Base-by-base conservation (phyloP, 2,329 filamentous ascomycete genomes). In the Raffaelea albimanens region DNA sequence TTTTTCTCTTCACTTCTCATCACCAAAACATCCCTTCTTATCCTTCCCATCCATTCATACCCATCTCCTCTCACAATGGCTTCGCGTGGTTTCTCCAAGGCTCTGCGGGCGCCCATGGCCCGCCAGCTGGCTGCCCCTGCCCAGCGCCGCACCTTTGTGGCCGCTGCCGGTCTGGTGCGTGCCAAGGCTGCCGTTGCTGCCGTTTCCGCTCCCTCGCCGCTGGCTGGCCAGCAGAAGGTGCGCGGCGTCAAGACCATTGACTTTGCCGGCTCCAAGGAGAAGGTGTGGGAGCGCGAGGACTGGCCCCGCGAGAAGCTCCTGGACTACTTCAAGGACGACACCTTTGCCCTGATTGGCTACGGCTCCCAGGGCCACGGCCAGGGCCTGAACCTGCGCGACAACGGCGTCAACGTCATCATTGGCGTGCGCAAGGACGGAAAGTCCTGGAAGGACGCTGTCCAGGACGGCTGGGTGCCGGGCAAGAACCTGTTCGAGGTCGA, bases 291-390 rank as follows among this genome's bases (percentile, higher is more conserved):
- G 82, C 90, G 93, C 74, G 87, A 80, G 67, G 93, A 98, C 77
- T 98, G 93, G 93, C 93, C 93, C 59, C 82, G 85, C 69, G 91
- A 96, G 79, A 97, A 95, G 85, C 88, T 98, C 67, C 76, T 93
- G 67, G 88, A 97, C 57, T 98, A 91, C 84, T 98, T 98, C 87
- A 97, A 97, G 82, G 82, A 98, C 75, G 93, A 98, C 73, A 97
- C 91, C 59, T 87, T 98, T 61, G 93, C 93, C 65, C 85, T 98
- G 65, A 98, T 98, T 71, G 93, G 93, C 68, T 98, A 98, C 74
- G 93, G 77, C 63, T 96, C 90, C 56, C 90, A 96, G 76, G 93
- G 93, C 63, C 93, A 98, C 80, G 93, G 93, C 59, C 93, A 98
- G 77, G 94, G 93, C 69, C 87, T 98, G 56, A 98, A 98, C 82